Percentiles rank a stretch among this genome's conserved stretches.
These are phyloP conservation scores for Populus alba DNA, from an alignment of 345 rosid genomes.

Conservation along the genomic window DNA sequence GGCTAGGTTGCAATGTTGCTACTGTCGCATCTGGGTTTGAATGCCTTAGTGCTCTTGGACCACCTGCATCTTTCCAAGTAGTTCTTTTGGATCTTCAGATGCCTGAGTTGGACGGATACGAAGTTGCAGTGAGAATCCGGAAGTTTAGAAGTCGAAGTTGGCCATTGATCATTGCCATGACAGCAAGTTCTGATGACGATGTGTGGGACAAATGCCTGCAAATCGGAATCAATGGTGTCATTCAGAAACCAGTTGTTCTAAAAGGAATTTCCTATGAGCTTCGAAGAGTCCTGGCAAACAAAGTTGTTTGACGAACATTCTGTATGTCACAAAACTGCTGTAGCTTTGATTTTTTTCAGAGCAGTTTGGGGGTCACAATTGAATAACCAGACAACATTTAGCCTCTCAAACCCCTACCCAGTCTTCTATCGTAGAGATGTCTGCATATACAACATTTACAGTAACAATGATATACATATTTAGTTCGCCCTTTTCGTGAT, in stretches of 20 bases:
- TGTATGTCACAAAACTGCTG: not conserved
- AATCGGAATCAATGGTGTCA: constrained; percentile 74
- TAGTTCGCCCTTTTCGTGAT: constrained; percentile 4
- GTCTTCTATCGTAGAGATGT: constrained; percentile 29
- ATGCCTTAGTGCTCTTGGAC: constrained; percentile 55
- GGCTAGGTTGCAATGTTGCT: constrained; percentile 75
- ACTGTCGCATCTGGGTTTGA: constrained; percentile 70
- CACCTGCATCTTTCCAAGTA: constrained; percentile 51
- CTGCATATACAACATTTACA: constrained; percentile 23
- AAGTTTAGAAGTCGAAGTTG: constrained; percentile 54
- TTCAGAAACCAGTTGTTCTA: constrained; percentile 64
- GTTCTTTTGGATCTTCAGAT: constrained; percentile 77
- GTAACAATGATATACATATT: constrained; percentile 35
- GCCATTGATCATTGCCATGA: constrained; percentile 70
- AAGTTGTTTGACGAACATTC: constrained; percentile 22
- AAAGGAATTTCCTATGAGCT: constrained; percentile 73
- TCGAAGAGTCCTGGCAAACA: constrained; percentile 58
- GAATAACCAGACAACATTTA: not conserved
- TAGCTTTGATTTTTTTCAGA: not conserved
- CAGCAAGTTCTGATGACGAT: constrained; percentile 54
- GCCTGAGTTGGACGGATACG: constrained; percentile 77
- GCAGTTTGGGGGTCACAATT: not conserved
- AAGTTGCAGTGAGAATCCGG: constrained; percentile 71
- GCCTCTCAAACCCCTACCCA: not conserved
- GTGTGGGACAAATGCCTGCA: constrained; percentile 63